phyloP scores from a whole-genome alignment of 2,329 filamentous ascomycete genomes.

The Clarireedia monteithiana region DNA sequence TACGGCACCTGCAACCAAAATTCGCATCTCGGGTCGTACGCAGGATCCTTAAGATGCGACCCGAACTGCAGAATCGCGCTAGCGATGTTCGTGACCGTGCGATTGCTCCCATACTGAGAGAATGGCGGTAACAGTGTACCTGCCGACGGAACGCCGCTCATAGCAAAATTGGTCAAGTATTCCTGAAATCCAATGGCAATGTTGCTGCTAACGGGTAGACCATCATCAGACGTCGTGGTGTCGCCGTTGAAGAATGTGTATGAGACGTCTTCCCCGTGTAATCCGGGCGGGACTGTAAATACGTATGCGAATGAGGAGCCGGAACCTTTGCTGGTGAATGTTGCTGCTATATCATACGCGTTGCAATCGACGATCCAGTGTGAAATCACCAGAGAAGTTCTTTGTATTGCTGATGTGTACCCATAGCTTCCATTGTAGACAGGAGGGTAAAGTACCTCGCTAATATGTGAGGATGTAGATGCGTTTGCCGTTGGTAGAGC shows the following conservation, averaged over 20 bases:
- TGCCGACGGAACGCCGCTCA: constrained; percentile 26
- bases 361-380: constrained; percentile 43
- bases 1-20: constrained; percentile 25
- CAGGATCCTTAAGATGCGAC: constrained; percentile 10
- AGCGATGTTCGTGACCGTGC: constrained; percentile 10
- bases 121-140: constrained; percentile 16
- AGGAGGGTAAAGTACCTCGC: constrained; percentile 39
- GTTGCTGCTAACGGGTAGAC: constrained; percentile 15
- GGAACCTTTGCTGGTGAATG: constrained; percentile 33
- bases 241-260: constrained; percentile 43
- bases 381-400: constrained; percentile 33
- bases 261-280: constrained; percentile 43
- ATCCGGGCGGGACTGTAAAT: constrained; percentile 43
- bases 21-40: constrained; percentile 26
- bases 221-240: constrained; percentile 11
- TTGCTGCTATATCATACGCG: constrained; percentile 40
- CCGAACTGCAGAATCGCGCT: constrained; percentile 1
- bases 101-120: constrained; percentile 13
- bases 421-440: constrained; percentile 35
- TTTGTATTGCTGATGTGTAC: constrained; percentile 38
- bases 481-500: background rate
- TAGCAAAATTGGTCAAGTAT: constrained; percentile 30
- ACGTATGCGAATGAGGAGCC: constrained; percentile 37
- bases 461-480: constrained; percentile 29
- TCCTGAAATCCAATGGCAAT: constrained; percentile 30